A percentile compares a stretch with the other conserved stretches of the same genome.
Conservation (phyloP, 2,329 filamentous ascomycete genomes). For the Scytalidium sp. region DNA sequence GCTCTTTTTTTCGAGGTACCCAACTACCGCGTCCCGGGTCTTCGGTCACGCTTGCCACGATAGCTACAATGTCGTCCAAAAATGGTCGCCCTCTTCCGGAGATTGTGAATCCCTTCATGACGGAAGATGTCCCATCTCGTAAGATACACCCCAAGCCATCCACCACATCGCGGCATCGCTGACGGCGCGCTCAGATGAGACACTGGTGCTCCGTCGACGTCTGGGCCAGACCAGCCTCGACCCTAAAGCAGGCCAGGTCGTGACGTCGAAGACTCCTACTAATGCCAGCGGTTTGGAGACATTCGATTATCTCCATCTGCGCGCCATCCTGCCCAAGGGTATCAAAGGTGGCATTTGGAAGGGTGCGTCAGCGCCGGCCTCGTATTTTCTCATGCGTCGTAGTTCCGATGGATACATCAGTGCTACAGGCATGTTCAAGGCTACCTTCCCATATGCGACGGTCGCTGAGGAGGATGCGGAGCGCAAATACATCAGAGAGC, state of each 20-base stretch:
- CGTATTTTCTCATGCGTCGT: slow-evolving; percentile 94
- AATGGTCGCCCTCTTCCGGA: slow-evolving; percentile 44
- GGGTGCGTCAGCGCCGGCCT: slow-evolving; percentile 63
- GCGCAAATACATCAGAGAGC: slow-evolving; percentile 80
- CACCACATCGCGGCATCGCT: slow-evolving; percentile 10
- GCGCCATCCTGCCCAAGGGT: slow-evolving; percentile 87
- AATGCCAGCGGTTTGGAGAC: slow-evolving; percentile 60
- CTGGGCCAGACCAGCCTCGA: slow-evolving; percentile 90
- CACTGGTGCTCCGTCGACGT: slow-evolving; percentile 69
- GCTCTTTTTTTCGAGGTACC: not conserved
- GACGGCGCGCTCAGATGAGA: slow-evolving; percentile 22
- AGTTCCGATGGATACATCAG: slow-evolving; percentile 83
- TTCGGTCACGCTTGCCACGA: not conserved
- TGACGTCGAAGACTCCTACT: slow-evolving; percentile 64
- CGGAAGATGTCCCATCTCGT: slow-evolving; percentile 62
- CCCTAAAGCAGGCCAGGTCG: slow-evolving; percentile 74
- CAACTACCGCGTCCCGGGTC: not conserved
- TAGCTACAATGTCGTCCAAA: not conserved
- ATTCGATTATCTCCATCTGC: slow-evolving; percentile 95
- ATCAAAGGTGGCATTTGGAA: slow-evolving; percentile 92
- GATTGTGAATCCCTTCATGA: slow-evolving; percentile 64
- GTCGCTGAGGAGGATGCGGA: slow-evolving; percentile 70
- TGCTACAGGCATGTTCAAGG: slow-evolving; percentile 91
- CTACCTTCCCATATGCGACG: slow-evolving; percentile 77
- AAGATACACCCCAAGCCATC: slow-evolving; percentile 34